These are phyloP conservation scores for Phytopythium kandeliae DNA, from an alignment of 352 stramenopile species.

Conservation along the genomic window DNA sequence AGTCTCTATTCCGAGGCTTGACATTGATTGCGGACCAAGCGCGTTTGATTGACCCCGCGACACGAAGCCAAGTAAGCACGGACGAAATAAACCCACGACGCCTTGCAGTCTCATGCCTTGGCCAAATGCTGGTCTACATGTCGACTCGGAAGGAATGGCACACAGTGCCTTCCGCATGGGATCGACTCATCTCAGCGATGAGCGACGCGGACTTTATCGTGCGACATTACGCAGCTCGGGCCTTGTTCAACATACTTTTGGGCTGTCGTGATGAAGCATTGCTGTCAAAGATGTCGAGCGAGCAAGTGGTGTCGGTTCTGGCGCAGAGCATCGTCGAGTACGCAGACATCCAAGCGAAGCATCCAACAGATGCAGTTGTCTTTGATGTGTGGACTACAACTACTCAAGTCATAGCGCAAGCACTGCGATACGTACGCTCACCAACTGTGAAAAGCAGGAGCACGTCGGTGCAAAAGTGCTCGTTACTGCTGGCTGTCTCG, in stretches of 20 bases:
- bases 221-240: conserved; percentile 51
- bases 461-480: conserved; percentile 18
- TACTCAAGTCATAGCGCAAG: conserved; percentile 45
- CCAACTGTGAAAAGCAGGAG: conserved; percentile 17
- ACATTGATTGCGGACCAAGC: conserved; percentile 11
- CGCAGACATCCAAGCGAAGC: neutral
- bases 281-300: conserved; percentile 29
- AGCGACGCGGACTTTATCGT: conserved; percentile 31
- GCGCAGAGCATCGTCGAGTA: conserved; percentile 23
- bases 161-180: conserved; percentile 23
- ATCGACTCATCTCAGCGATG: conserved; percentile 29
- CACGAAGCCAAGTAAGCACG: no score
- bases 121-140: conserved; percentile 73
- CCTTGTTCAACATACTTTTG: conserved; percentile 64
- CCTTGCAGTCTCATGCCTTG: conserved; percentile 46
- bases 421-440: conserved; percentile 39
- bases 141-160: conserved; percentile 47
- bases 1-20: conserved; percentile 36
- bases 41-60: no score
- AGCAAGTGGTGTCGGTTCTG: conserved; percentile 31
- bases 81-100: conserved; percentile 13
- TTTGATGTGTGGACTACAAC: conserved; percentile 29
- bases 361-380: neutral
- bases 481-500: conserved; percentile 29
- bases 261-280: conserved; percentile 21